These are phyloP conservation scores for Colletotrichum limetticola DNA, from an alignment of 2,329 filamentous ascomycete species.

Conservation along the genomic window DNA sequence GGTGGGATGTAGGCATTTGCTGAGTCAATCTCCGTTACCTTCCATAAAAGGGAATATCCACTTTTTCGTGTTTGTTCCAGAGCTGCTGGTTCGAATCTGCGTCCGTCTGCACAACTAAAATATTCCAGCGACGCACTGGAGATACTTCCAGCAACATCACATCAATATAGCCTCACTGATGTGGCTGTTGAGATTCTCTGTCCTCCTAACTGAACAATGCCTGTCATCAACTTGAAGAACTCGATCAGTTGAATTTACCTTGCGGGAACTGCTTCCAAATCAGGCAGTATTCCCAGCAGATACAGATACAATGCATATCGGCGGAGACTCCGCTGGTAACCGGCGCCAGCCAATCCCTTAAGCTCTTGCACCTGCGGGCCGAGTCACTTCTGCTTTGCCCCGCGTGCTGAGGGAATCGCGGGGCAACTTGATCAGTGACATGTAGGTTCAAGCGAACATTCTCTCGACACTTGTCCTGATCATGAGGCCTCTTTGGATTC, in stretches of 20 bases:
- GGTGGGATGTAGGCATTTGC: not conserved
- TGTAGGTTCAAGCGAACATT: not conserved
- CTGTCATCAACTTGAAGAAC: not conserved
- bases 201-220: not conserved
- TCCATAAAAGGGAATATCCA: constrained; percentile 5
- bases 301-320: not conserved
- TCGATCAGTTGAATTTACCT: not conserved
- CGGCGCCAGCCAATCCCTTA: not conserved
- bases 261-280: not conserved
- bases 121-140: not conserved
- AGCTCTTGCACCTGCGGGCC: not conserved
- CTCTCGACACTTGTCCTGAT: not conserved
- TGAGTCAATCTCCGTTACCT: constrained; percentile 2
- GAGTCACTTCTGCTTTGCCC: constrained; percentile 24
- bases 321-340: not conserved
- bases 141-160: not conserved
- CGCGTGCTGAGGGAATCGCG: constrained; percentile 1
- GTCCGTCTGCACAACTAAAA: not conserved
- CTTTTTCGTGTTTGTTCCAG: not conserved
- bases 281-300: not conserved
- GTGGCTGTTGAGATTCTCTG: not conserved
- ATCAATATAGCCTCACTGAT: not conserved
- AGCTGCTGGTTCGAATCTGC: constrained; percentile 20
- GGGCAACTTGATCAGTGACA: not conserved
- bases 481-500: not conserved